A percentile compares a stretch with the other conserved stretches of the same genome.
Conservation (phyloP, 73 alveolate species). For the Diophrys appendiculata region DNA sequence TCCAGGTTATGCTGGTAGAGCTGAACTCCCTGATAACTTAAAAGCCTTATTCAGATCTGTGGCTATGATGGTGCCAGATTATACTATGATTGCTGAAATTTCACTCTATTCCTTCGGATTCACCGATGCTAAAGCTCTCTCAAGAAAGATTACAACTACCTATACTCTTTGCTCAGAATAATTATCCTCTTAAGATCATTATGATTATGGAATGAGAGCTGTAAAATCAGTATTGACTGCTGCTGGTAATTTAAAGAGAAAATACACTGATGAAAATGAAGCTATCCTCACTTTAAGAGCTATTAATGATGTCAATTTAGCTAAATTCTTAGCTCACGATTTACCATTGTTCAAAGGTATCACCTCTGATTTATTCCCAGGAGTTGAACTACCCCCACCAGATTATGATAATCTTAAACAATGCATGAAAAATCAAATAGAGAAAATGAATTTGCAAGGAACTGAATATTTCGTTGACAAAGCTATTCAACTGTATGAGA, state of each 20-base stretch:
- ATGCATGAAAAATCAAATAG: neutral
- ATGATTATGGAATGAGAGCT: conserved; percentile 99
- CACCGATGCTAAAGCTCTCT: conserved; percentile 78
- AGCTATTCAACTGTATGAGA: conserved; percentile 91
- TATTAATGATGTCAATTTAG: conserved; percentile 93
- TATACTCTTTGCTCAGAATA: conserved; percentile 96
- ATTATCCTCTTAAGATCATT: conserved; percentile 95
- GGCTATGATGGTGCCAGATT: conserved; percentile 96
- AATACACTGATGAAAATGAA: conserved; percentile 84
- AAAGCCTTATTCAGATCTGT: conserved; percentile 85
- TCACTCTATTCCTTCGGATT: conserved; percentile 79
- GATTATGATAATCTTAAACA: conserved; percentile 44
- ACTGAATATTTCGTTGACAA: conserved; percentile 82
- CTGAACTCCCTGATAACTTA: conserved; percentile 89
- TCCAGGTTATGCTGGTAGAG: conserved; percentile 96
- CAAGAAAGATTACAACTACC: conserved; percentile 95
- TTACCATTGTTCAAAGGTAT: conserved; percentile 95
- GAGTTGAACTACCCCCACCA: conserved; percentile 76
- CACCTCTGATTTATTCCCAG: conserved; percentile 94
- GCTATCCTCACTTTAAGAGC: conserved; percentile 89
- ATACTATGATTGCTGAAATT: conserved; percentile 92
- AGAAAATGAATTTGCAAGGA: conserved; percentile 25
- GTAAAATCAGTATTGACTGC: conserved; percentile 95
- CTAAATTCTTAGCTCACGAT: conserved; percentile 95
- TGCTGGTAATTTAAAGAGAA: conserved; percentile 95